Evolutionary conservation across 768 basidiomycete species (phyloP).

Genomic region (Panus rudis): DNA sequence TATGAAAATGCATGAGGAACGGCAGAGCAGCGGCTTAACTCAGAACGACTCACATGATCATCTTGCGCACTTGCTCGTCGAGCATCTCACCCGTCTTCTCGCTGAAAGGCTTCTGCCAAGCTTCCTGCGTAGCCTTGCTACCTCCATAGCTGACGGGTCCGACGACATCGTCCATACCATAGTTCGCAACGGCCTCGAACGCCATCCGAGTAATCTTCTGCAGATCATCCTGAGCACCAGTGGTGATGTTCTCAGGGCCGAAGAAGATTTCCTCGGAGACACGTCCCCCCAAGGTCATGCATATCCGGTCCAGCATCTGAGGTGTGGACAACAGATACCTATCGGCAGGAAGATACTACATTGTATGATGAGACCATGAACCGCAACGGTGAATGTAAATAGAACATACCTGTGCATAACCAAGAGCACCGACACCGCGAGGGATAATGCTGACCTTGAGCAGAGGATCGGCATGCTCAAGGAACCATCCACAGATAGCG

Average conservation of each 20-base stretch:
- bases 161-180: slow-evolving; percentile 93
- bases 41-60: slow-evolving; percentile 62
- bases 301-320: slow-evolving; percentile 88
- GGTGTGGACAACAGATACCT: slow-evolving; percentile 93
- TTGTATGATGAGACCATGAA: slow-evolving; percentile 3
- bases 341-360: slow-evolving; percentile 88
- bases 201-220: slow-evolving; percentile 99
- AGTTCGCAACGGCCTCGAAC: slow-evolving; percentile 90
- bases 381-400: slow-evolving; percentile 1
- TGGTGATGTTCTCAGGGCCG: slow-evolving; percentile 84
- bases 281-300: slow-evolving; percentile 97
- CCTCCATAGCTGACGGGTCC: slow-evolving; percentile 97
- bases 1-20: slow-evolving; percentile 19
- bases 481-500: slow-evolving; percentile 97
- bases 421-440: slow-evolving; percentile 89
- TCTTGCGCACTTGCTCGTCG: slow-evolving; percentile 87
- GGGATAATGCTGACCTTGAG: slow-evolving; percentile 99
- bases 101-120: slow-evolving; percentile 96
- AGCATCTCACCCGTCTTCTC: slow-evolving; percentile 96
- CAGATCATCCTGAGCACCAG: slow-evolving; percentile 96
- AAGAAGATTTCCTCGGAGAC: slow-evolving; percentile 99
- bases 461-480: slow-evolving; percentile 94
- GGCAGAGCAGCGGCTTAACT: slow-evolving; percentile 4
- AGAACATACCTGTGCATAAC: slow-evolving; percentile 79
- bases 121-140: slow-evolving; percentile 73